Evolutionary conservation across 129 eudicot genomes (phyloP).

Genomic region (Pittosporum tobira): DNA sequence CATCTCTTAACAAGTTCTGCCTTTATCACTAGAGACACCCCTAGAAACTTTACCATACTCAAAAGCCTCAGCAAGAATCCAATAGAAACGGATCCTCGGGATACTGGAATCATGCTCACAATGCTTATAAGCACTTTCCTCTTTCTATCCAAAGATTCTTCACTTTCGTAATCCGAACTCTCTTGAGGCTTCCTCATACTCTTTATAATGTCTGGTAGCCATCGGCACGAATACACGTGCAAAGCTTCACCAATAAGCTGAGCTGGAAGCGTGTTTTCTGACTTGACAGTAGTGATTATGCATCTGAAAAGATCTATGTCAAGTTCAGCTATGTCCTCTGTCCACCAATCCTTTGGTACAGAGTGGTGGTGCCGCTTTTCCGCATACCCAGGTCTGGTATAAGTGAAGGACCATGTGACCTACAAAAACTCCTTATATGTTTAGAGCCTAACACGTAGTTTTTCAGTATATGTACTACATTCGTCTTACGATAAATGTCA

Average conservation of each 20-base stretch:
- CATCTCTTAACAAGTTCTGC: slow-evolving; percentile 43
- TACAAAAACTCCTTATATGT: slow-evolving; percentile 20
- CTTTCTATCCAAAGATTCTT: slow-evolving; percentile 31
- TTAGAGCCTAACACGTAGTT: background rate
- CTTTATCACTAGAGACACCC: slow-evolving; percentile 43
- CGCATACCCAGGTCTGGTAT: slow-evolving; percentile 68
- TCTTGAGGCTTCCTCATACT: slow-evolving; percentile 17
- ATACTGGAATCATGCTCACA: slow-evolving; percentile 57
- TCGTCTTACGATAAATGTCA: too few species aligned
- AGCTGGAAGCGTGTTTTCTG: slow-evolving; percentile 51
- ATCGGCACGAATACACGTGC: slow-evolving; percentile 69
- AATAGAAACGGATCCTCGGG: slow-evolving; percentile 60
- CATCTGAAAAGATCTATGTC: slow-evolving; percentile 62
- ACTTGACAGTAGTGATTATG: slow-evolving; percentile 44
- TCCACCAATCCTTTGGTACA: slow-evolving; percentile 94
- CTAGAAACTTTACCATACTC: slow-evolving; percentile 31
- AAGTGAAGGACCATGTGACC: slow-evolving; percentile 85
- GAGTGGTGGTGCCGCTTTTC: slow-evolving; percentile 41
- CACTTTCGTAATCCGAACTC: slow-evolving; percentile 26
- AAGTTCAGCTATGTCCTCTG: slow-evolving; percentile 74
- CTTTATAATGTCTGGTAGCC: slow-evolving; percentile 48
- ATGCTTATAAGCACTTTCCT: slow-evolving; percentile 45
- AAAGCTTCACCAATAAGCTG: slow-evolving; percentile 84
- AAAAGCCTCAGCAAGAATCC: slow-evolving; percentile 62
- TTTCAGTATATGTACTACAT: too few species aligned